phyloP scores from a whole-genome alignment of 2,329 filamentous ascomycete species.

The Colletotrichum liriopes region DNA sequence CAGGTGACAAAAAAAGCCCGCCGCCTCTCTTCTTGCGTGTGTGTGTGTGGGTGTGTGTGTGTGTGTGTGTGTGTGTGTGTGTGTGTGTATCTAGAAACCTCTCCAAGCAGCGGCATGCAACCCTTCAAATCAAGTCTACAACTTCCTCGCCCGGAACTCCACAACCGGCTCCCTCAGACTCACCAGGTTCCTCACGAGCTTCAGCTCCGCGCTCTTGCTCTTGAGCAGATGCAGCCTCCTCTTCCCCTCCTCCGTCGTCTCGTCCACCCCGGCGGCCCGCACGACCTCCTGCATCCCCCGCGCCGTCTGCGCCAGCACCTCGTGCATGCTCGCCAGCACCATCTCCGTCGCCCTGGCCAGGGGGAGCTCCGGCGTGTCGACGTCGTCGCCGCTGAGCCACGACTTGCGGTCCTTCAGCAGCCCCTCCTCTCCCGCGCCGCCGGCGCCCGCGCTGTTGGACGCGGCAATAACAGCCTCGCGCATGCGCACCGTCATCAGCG shows the following conservation, averaged over 20 bases:
- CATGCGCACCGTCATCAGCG: constrained; percentile 88
- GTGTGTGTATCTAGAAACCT: not conserved
- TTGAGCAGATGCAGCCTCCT: constrained; percentile 77
- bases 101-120: not conserved
- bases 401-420: constrained; percentile 68
- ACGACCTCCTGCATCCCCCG: constrained; percentile 71
- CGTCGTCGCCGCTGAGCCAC: constrained; percentile 85
- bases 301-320: constrained; percentile 80
- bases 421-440: not conserved
- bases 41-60: not conserved
- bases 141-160: constrained; percentile 72
- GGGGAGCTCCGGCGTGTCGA: constrained; percentile 80
- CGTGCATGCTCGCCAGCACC: constrained; percentile 94
- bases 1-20: constrained; percentile 7
- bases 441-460: constrained; percentile 47
- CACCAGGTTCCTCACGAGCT: constrained; percentile 82
- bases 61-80: too few species aligned
- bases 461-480: constrained; percentile 80
- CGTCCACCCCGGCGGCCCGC: constrained; percentile 59
- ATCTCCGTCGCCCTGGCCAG: constrained; percentile 88
- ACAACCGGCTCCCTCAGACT: constrained; percentile 78
- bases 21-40: not conserved
- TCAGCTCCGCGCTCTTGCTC: constrained; percentile 91
- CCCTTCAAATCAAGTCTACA: constrained; percentile 52
- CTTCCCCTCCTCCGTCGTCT: constrained; percentile 63